Evolutionary conservation across 257 asterid species (phyloP), one percentile per base, ranked within the genome.

Genomic region (Eustoma russellianum): DNA sequence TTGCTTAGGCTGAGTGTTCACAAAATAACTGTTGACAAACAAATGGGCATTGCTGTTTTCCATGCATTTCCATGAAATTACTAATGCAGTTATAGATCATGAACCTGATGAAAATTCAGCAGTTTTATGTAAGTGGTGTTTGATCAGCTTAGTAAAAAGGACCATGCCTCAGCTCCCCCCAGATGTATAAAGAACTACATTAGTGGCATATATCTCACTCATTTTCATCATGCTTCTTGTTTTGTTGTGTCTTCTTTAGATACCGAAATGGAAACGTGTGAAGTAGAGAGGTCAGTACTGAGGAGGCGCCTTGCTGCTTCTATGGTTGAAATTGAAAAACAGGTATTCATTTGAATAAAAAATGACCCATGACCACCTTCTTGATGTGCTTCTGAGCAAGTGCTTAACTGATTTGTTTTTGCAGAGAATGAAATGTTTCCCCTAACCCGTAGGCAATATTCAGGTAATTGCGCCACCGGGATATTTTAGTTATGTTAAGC

Each of bases 391-490:
- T 45, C 45, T 59, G 13, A 51, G 53, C 57, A 57, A 47, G 17
- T 18, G 49, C 28, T 50, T 49, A 34, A 59, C 46, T 18, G 14
- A 17, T 34, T 38, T 52, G 53, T 17, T 71, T 61, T 66, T 74
- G 80, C 90, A 87, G 94, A 84, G 97, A 79, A 78, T 84, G 94
- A 84, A 74, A 76, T 91, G 95, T 65, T 82, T 91, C 61, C 91
- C 88, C 5, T 86, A 67, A 62, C 52, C 64, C 2, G 16, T 43
- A 33, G 14, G 59, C 43, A 34, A 51, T 13, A 12, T 5, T 38
- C 43, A 38, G 43, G 43, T 38, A 38, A 38, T 38, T 38, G 9
- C 30, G 3, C 30, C 2, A 24, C n/a, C 3, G 30, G 30, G 3
- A 24, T 24, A 24, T 24, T 4, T 2, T 24, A n/a, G n/a, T n/a